Evolutionary conservation across 2,329 filamentous ascomycete species (phyloP).

Genomic region (Scytalidium sp.): DNA sequence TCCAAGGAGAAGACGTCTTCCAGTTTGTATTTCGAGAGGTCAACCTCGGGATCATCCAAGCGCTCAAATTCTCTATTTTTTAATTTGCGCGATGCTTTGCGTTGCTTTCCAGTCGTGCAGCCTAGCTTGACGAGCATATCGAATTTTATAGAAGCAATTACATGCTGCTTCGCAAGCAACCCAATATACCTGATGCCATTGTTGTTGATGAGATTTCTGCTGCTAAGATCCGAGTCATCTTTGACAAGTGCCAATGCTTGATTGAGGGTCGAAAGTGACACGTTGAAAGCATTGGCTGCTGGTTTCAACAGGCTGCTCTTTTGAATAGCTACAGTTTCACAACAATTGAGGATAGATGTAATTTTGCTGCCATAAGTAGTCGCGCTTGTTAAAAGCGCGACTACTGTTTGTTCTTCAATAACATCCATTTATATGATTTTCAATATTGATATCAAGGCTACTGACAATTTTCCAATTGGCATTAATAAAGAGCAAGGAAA

Average conservation of each 20-base stretch:
- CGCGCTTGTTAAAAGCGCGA: conserved; percentile 6
- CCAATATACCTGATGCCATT: conserved; percentile 18
- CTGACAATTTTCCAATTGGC: no score
- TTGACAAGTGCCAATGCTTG: conserved; percentile 14
- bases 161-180: conserved; percentile 16
- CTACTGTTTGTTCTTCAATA: conserved; percentile 1
- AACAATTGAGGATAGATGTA: conserved; percentile 15
- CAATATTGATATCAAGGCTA: no score
- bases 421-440: conserved; percentile 6
- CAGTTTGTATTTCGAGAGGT: conserved; percentile 9
- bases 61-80: conserved; percentile 6
- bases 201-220: conserved; percentile 15
- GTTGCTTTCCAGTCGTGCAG: conserved; percentile 10
- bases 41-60: not conserved
- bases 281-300: conserved; percentile 14
- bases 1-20: conserved; percentile 15
- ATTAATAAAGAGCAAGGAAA: no score
- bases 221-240: conserved; percentile 3
- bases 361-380: conserved; percentile 15
- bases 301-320: conserved; percentile 11
- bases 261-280: conserved; percentile 15
- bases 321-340: conserved; percentile 5
- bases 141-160: conserved; percentile 13
- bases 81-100: conserved; percentile 10
- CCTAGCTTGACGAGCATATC: conserved; percentile 8